Conservation (phyloP, 2,329 filamentous ascomycete species). For the Metarhizium sp. region DNA sequence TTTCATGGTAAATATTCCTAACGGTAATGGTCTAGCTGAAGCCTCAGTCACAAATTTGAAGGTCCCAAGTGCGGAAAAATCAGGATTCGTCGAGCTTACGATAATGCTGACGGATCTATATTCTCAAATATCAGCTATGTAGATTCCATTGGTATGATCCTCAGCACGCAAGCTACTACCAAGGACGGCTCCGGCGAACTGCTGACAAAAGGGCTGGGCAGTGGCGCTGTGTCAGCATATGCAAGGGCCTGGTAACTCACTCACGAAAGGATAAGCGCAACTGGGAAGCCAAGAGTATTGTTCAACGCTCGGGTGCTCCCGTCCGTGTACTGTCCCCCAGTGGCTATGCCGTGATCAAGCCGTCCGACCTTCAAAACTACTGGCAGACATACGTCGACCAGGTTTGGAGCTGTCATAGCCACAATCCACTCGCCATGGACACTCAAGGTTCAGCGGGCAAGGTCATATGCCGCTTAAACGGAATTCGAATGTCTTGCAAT, state of each 20-base stretch:
- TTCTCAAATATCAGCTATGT: slow-evolving; percentile 42
- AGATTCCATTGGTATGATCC: slow-evolving; percentile 39
- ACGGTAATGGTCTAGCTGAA: too few relatives aligned
- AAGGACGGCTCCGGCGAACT: slow-evolving; percentile 24
- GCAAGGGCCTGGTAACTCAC: slow-evolving; percentile 29
- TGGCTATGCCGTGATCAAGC: slow-evolving; percentile 26
- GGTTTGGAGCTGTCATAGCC: slow-evolving; percentile 35
- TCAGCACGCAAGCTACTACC: slow-evolving; percentile 37
- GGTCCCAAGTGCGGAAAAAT: too few relatives aligned
- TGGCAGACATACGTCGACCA: slow-evolving; percentile 35
- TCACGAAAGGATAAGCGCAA: slow-evolving; percentile 26
- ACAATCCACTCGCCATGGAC: slow-evolving; percentile 29
- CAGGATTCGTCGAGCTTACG: too few relatives aligned
- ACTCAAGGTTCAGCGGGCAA: slow-evolving; percentile 30
- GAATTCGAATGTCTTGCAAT: slow-evolving; percentile 26
- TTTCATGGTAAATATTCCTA: too few relatives aligned
- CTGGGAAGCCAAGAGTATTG: slow-evolving; percentile 37
- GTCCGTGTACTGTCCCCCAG: slow-evolving; percentile 19
- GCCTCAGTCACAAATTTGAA: too few relatives aligned
- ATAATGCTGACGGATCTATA: slow-evolving; percentile 17
- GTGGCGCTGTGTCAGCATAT: slow-evolving; percentile 29
- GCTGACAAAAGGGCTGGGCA: slow-evolving; percentile 28
- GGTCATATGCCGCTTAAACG: slow-evolving; percentile 28
- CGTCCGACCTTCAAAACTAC: slow-evolving; percentile 28
- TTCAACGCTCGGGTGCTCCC: slow-evolving; percentile 33